A percentile compares a stretch with the other conserved stretches of the same genome.
These are phyloP conservation scores for Fusarium secorum DNA, from an alignment of 2,329 filamentous ascomycete species.

Conservation along the genomic window DNA sequence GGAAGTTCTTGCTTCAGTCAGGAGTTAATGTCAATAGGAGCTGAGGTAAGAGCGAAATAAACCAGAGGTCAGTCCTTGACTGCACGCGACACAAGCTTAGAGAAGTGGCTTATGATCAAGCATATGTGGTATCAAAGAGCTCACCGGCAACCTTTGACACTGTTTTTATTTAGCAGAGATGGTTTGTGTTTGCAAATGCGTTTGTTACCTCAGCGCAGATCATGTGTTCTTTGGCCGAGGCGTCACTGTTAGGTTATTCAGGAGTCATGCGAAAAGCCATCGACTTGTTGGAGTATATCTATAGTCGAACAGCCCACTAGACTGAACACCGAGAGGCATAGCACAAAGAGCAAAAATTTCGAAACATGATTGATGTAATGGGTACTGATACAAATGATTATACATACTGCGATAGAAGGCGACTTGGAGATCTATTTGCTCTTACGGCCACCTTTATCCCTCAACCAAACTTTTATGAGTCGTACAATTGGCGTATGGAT, in stretches of 20 bases:
- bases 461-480: not conserved
- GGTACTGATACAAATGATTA: slow-evolving; percentile 38
- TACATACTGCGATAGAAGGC: slow-evolving; percentile 33
- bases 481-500: not conserved
- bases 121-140: not conserved
- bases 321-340: not conserved
- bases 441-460: not conserved
- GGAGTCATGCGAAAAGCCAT: not conserved
- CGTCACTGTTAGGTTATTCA: not conserved
- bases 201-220: not conserved
- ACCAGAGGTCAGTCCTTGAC: not conserved
- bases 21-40: not conserved
- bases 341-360: not conserved
- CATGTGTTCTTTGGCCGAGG: not conserved
- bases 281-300: not conserved
- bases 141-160: not conserved
- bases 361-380: slow-evolving; percentile 11
- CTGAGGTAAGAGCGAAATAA: not conserved
- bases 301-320: not conserved
- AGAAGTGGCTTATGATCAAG: not conserved
- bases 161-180: not conserved
- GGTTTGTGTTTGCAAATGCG: not conserved
- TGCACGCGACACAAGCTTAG: not conserved
- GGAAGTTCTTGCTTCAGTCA: not conserved
- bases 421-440: not conserved